Evolutionary conservation across 2,329 filamentous ascomycete species (phyloP), one percentile per base, ranked within the genome.

Genomic region (Phialocephala subalpina): DNA sequence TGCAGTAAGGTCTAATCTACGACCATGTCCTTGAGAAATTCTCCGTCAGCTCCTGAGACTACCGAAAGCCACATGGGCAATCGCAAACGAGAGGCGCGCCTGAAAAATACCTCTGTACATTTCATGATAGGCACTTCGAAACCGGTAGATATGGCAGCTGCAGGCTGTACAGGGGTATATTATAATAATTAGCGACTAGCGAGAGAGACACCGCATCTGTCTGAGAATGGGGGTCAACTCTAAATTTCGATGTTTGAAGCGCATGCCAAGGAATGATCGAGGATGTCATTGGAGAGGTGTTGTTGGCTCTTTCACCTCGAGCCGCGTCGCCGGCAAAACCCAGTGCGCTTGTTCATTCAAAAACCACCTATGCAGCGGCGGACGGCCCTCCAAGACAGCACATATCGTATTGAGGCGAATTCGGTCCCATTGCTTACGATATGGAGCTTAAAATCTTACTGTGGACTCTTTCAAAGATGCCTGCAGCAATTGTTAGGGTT

Each of bases 31-130:
- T 38, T 3, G n/a, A 40, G n/a, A 16, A 38, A 38, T 57, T 57
- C 29, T 57, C 53, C 14, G 29, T 57, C 53, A 36, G 18, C n/a
- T n/a, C 36, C 35, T 57, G 29, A 55, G 52, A 55, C 52, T 55
- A 55, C 52, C 52, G 52, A 55, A 55, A 35, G 52, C 52, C 52
- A 55, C 52, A 55, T 36, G 14, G n/a, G 52, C 52, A 20, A 20
- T 18, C 45, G 45, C n/a, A 3, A 6, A 42, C 9, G 20, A 47
- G 22, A 49, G 45, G 18, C 45, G 42, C 42, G 47, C 20, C 47
- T 52, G 47, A 27, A 47, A 27, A 52, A 22, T 52, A 27, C 25
- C 47, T 45, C 42, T 3, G 47, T 27, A 52, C 16, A 3, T 7
- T 12, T 25, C 20, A 9, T 27, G 47, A 29, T 25, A 27, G 11